phyloP scores from a whole-genome alignment of 768 basidiomycete species.

The Terana coerulea region DNA sequence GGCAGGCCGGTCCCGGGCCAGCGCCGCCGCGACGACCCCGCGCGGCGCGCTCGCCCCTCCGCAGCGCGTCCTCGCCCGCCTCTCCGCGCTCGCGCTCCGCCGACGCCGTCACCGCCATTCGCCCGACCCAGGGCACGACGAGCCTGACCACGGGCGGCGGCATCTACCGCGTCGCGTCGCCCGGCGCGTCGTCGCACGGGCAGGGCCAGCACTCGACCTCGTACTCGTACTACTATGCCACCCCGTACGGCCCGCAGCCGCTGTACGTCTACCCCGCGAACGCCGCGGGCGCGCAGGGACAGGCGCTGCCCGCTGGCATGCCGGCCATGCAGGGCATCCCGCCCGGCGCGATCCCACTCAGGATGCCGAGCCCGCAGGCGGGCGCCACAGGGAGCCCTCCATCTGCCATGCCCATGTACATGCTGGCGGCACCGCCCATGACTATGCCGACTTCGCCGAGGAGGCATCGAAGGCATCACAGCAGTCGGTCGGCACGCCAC shows the following conservation, averaged over 20 bases:
- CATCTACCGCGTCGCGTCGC: slow-evolving; percentile 8
- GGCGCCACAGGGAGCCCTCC: neutral
- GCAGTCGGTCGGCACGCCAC: no score
- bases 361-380: neutral
- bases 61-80: neutral
- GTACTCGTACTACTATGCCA: slow-evolving; percentile 16
- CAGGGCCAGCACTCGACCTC: slow-evolving; percentile 19
- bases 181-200: slow-evolving; percentile 19
- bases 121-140: slow-evolving; percentile 4
- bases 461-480: slow-evolving; percentile 6
- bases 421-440: slow-evolving; percentile 18
- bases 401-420: slow-evolving; percentile 21
- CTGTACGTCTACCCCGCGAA: slow-evolving; percentile 11
- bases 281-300: slow-evolving; percentile 1
- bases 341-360: neutral
- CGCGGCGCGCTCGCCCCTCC: neutral
- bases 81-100: slow-evolving; percentile 5
- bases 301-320: neutral
- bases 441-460: slow-evolving; percentile 11
- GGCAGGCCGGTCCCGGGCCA: slow-evolving; percentile 7
- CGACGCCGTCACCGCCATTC: slow-evolving; percentile 9
- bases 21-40: neutral
- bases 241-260: slow-evolving; percentile 19
- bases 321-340: neutral
- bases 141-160: slow-evolving; percentile 8